A percentile compares a stretch with the other conserved stretches of the same genome.
Conservation (phyloP, 2,329 filamentous ascomycete species). For the Ascochyta clinopodiicola region DNA sequence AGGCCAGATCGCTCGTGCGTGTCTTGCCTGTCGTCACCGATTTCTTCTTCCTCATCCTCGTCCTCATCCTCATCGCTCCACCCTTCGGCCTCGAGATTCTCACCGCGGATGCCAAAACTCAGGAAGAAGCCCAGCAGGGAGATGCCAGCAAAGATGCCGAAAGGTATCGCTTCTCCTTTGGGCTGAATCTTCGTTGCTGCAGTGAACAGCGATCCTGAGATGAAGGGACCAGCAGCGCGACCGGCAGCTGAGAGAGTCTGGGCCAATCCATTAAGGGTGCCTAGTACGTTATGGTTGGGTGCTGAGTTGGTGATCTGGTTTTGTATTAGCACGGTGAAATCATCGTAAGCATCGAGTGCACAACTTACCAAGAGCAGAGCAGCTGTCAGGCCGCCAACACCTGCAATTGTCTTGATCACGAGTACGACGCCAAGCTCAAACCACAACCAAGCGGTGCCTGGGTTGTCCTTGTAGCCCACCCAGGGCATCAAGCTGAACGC, state of each 20-base stretch:
- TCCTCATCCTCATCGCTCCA: slow-evolving; percentile 53
- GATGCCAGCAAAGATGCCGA: slow-evolving; percentile 85
- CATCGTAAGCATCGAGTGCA: not conserved
- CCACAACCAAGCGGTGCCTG: slow-evolving; percentile 74
- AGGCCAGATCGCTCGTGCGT: slow-evolving; percentile 40
- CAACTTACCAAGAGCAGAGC: slow-evolving; percentile 79
- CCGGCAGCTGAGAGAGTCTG: slow-evolving; percentile 93
- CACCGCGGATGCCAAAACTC: slow-evolving; percentile 77
- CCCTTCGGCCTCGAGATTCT: slow-evolving; percentile 64
- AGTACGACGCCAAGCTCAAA: slow-evolving; percentile 80
- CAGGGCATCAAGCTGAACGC: slow-evolving; percentile 90
- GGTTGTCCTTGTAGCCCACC: slow-evolving; percentile 73
- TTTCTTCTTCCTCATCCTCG: slow-evolving; percentile 36
- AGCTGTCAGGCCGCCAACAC: slow-evolving; percentile 87
- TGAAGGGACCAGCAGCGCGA: slow-evolving; percentile 84
- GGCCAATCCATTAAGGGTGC: slow-evolving; percentile 89
- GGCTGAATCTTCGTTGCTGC: slow-evolving; percentile 74
- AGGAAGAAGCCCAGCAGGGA: slow-evolving; percentile 80
- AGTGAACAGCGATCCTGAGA: slow-evolving; percentile 86
- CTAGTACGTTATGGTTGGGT: slow-evolving; percentile 82
- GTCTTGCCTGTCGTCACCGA: slow-evolving; percentile 20
- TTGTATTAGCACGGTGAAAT: slow-evolving; percentile 18
- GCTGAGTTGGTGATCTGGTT: slow-evolving; percentile 89
- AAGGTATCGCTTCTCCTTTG: slow-evolving; percentile 84
- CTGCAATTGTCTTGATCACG: slow-evolving; percentile 86